Base-by-base conservation (phyloP, 73 alveolate genomes). In the Paraurostyla sp. region DNA sequence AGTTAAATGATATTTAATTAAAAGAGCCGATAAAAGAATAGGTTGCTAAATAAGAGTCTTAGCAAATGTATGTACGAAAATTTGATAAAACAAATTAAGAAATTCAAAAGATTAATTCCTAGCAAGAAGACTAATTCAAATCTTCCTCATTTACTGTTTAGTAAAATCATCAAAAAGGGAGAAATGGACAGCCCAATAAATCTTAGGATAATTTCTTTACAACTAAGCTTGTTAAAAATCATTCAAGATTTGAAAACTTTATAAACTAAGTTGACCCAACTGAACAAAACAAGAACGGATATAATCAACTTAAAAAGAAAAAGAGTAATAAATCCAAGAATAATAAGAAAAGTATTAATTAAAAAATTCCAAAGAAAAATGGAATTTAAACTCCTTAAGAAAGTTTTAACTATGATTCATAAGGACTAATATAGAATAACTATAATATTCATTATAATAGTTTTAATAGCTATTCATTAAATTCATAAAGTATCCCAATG, bases 381-480 rank as follows among this genome's bases (percentile, higher is more conserved):
- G 82, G 82, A 25, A 36, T 65, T 7, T 30, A 38, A 36, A 65
- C 82, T 65, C 82, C 82, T 7, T 22, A 65, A 38, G 82, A 65
- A 38, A 16, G 18, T 36, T 58, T 58, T 11, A 36, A 15, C 1
- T 36, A 65, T 38, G 42, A 65, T n/a, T n/a, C n/a, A n/a, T 38
- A 22, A 38, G 30, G 23, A 20, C 40, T 20, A 54, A 13, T 20
- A 16, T 9, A 45, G 56, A 11, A 16, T 45, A 45, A 45, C 56
- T 16, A 9, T 45, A 45, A 16, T 45, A 45, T 45, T 45, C 16
- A 9, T 11, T 45, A 16, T 9, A 16, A 9, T 16, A 45, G 56
- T 16, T 11, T 45, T 45, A 45, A 16, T 11, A 11, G 56, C 11
- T 52, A 20, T 52, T 20, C 30, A 52, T 25, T 52, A 52, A 20